A percentile compares a stretch with the other conserved stretches of the same genome.
Evolutionary conservation across 345 rosid genomes (phyloP).

Genomic region (Citrus unshiu): DNA sequence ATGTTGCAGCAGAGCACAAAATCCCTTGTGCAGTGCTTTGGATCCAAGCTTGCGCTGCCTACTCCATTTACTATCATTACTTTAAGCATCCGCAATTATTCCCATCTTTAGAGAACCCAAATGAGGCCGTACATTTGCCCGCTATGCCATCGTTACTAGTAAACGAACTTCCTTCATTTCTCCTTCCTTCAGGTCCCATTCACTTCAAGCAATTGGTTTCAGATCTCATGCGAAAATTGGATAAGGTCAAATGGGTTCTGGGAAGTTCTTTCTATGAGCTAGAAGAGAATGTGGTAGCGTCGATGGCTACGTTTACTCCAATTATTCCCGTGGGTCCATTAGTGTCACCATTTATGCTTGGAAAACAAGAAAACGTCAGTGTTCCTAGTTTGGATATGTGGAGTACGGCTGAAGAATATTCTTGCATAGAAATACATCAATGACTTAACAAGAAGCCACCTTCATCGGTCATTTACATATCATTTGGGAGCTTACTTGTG

Average conservation of each 20-base stretch:
- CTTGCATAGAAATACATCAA: slow-evolving; percentile 28
- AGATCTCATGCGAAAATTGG: slow-evolving; percentile 28
- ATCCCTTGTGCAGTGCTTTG: slow-evolving; percentile 55
- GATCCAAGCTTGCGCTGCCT: slow-evolving; percentile 51
- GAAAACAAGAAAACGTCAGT: slow-evolving; percentile 8
- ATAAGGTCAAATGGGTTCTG: slow-evolving; percentile 48
- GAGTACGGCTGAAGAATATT: slow-evolving; percentile 21
- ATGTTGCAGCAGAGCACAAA: slow-evolving; percentile 30
- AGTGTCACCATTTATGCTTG: slow-evolving; percentile 41
- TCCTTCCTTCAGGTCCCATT: slow-evolving; percentile 26
- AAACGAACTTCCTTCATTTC: slow-evolving; percentile 46
- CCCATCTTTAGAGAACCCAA: slow-evolving; percentile 25
- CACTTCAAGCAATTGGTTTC: slow-evolving; percentile 1
- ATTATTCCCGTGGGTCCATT: slow-evolving; percentile 54
- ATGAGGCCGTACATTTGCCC: slow-evolving; percentile 29
- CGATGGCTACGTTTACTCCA: slow-evolving; percentile 23
- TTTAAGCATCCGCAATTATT: slow-evolving; percentile 26
- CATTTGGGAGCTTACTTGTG: slow-evolving; percentile 49
- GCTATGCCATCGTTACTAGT: slow-evolving; percentile 36
- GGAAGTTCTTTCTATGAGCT: slow-evolving; percentile 49
- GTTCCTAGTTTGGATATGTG: slow-evolving; percentile 30
- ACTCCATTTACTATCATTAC: slow-evolving; percentile 43
- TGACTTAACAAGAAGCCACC: slow-evolving; percentile 49
- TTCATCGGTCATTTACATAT: slow-evolving; percentile 54
- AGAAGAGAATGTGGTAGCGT: slow-evolving; percentile 32